Base-by-base conservation (phyloP, 495 filamentous ascomycete species). In the Lentithecium fluviatile region DNA sequence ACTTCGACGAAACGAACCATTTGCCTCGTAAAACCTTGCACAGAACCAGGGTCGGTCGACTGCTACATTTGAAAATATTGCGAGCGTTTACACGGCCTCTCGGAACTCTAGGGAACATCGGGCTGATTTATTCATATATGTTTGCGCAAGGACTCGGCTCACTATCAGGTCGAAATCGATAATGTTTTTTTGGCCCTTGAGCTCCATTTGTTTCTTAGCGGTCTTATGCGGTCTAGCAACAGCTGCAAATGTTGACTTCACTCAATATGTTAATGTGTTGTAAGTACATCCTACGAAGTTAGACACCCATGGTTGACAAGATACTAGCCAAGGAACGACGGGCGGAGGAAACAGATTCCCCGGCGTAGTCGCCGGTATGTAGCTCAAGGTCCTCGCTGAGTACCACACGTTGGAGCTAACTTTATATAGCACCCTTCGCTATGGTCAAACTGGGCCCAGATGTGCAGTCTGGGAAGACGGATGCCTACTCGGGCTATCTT, bases 391-490 rank as follows among this genome's bases (percentile, higher is more conserved):
- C 5, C 34, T 29, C 34, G 10, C 7, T 47, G 45, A 2, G 1
- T 21, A 17, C 19, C 77, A 10, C 37, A 15, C 26, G 37, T 34
- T 46, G 2, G 56, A 17, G 56, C 40, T 43, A 15, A 43, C 6
- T 4, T 4, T 6, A 15, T n/a, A 15, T 15, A 54, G 60, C 53
- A 38, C 87, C 87, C 1, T 87, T 87, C 52, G 84, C 84, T 19
- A 82, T 89, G 73, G 85, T 87, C 56, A 90, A 89, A 63, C 73
- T 88, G 17, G 87, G 87, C 2, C 82, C 86, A 6, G 87, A 90
- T 66, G 64, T 84, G 19, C 73, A 78, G 62, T 73, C 80, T 58
- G 71, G 79, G 17, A 78, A 75, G 2, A 63, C 53, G 45, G 86
- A 89, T 64, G 75, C 83, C 29, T 89, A 88, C 65, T 85, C 85